Base-by-base conservation (phyloP, 768 basidiomycete genomes). In the Suillus decipiens region DNA sequence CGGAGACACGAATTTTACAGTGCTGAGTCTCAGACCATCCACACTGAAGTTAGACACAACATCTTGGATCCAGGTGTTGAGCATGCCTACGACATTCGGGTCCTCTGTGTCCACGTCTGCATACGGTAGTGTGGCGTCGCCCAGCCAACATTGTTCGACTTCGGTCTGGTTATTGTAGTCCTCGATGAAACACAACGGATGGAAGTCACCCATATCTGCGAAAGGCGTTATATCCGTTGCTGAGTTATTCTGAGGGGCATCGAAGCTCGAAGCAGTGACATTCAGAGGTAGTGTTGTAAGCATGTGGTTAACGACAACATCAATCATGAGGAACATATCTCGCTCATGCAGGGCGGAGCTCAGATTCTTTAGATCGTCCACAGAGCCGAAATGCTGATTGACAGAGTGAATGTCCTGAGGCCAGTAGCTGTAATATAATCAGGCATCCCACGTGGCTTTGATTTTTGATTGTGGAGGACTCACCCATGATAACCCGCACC, bases 301-400 rank as follows among this genome's bases (percentile, higher is more conserved):
- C 72, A 88, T 79, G 69, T 88, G 86, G 68, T 88, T 87, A 64
- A 88, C 79, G 66, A 88, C 86, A 60, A 87, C 72, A 71, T 87
- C 86, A 22, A 88, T 72, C 84, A 88, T 86, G 63, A 87, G 77
- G 71, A 78, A 80, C 86, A 87, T 88, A 48, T 77, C 79, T 22
- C 83, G 79, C 2, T 70, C 66, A 63, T 87, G 86, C 33, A 86
- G 70, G 8, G 80, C 81, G 19, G 73, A 63, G 22, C 78, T 76
- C 22, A 87, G 80, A 24, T 77, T 76, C 60, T 79, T 81, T 55
- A 87, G 79, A 68, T 87, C 86, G 41, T 80, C 76, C 6, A 71
- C 72, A 1, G 80, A 76, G 22, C 86, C 87, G 66, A 86, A 88
- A 61, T 84, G 80, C 7, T 76, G 41, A 72, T 88, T 87, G 59